Percentiles rank a stretch among this genome's conserved stretches.
Evolutionary conservation across 805 yeast genomes (phyloP).

Genomic region (Brettanomyces anomalus): DNA sequence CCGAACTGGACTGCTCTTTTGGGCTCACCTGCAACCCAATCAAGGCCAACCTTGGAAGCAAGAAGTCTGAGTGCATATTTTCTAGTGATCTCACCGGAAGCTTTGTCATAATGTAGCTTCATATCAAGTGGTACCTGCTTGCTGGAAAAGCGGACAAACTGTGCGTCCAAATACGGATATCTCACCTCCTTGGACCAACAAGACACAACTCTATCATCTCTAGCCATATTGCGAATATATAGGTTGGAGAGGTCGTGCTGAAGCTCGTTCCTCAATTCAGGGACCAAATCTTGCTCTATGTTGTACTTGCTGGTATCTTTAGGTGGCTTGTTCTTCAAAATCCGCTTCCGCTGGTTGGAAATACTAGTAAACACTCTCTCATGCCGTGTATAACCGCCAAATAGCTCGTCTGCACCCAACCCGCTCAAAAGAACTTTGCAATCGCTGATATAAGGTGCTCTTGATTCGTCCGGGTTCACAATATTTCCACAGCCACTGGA

Average conservation of each 20-base stretch:
- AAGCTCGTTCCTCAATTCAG: constrained; percentile 48
- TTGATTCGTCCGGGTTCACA: constrained; percentile 21
- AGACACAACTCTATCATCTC: constrained; percentile 86
- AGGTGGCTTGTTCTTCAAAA: constrained; percentile 13
- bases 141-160: constrained; percentile 43
- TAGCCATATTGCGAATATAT: constrained; percentile 70
- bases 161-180: constrained; percentile 73
- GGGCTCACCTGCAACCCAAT: constrained; percentile 58
- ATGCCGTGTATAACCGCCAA: constrained; percentile 93
- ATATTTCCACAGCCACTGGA: constrained; percentile 38
- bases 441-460: constrained; percentile 33
- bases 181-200: constrained; percentile 85
- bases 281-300: constrained; percentile 17
- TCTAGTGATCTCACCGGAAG: constrained; percentile 25
- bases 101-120: constrained; percentile 30
- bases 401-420: constrained; percentile 93
- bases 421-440: constrained; percentile 81
- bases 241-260: constrained; percentile 63
- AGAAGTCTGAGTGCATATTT: constrained; percentile 55
- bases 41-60: constrained; percentile 37
- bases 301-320: constrained; percentile 11
- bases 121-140: constrained; percentile 38
- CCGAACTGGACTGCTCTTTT: constrained; percentile 98
- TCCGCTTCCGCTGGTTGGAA: constrained; percentile 16
- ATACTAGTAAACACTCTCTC: constrained; percentile 36